Base-by-base conservation (phyloP, 371 early-diverging fungal species). In the Coemansia sp. region DNA sequence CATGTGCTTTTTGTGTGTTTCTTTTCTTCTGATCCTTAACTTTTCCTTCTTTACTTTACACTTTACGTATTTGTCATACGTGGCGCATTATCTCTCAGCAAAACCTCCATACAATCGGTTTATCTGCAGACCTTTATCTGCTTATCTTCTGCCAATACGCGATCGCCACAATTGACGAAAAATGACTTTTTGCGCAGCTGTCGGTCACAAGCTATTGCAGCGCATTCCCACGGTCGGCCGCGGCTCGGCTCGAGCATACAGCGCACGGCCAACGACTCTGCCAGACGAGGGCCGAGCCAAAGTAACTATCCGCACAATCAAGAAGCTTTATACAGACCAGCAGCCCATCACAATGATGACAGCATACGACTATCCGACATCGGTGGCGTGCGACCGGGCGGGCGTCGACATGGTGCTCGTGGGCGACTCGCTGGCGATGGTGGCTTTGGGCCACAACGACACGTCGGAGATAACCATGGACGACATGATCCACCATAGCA, bases 341-440 rank as follows among this genome's bases (percentile, higher is more conserved):
- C 87, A 86, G 66, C 93, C 93, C 14, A 92, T 95, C 58, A 85
- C 90, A 0, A 84, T 92, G 84, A 84, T 93, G 84, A 93, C 94
- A 0, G 93, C 92, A 3, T 85, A 89, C 78, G 93, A 97, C 78
- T 98, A 95, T 67, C 95, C 97, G 24, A 89, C 94, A 10, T 93
- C 90, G 5, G 77, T 90, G 16, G 86, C 93, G 26, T 88, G 86
- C 53, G 95, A 96, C 62, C 85, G 87, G 47, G 82, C 91, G 4
- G 91, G 89, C 0, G 85, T 93, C 64, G 99, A 98, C 71, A 82
- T 91, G 72, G 84, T 86, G 56, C 86, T 98, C 8, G 95, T 98
- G 2, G 99, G 99, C 16, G 99, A 97, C 79, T 93, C 94, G 1
- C 80, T 97, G 60, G 97, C 94, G 13, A 98, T 96, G 97, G 96